A percentile compares a stretch with the other conserved stretches of the same genome.
phyloP scores from a whole-genome alignment of 495 filamentous ascomycete species.

The Neurospora sp. region DNA sequence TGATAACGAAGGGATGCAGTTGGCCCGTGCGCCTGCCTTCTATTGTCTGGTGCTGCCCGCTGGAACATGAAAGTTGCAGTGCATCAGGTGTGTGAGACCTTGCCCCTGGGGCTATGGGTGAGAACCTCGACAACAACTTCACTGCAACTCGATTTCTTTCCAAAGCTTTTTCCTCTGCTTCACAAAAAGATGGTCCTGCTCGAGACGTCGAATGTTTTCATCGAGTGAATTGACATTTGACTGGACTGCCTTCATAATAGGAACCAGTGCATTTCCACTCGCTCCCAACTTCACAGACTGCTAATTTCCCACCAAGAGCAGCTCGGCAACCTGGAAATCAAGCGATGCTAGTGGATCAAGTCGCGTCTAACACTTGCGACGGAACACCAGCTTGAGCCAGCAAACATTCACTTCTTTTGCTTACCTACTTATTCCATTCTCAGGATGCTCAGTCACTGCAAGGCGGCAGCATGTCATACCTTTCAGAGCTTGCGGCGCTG shows the following conservation, averaged over 20 bases:
- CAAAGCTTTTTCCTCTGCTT: neutral
- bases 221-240: neutral
- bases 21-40: neutral
- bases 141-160: neutral
- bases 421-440: neutral
- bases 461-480: slow-evolving; percentile 33
- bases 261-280: neutral
- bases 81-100: neutral
- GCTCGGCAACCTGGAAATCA: neutral
- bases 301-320: neutral
- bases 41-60: neutral
- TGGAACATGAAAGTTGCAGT: neutral
- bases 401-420: neutral
- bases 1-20: neutral
- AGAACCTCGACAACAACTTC: neutral
- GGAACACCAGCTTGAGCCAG: neutral
- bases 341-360: neutral
- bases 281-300: neutral
- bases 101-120: neutral
- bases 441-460: slow-evolving; percentile 7
- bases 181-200: neutral
- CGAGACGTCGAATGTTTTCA: neutral
- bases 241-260: neutral
- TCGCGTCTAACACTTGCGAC: neutral
- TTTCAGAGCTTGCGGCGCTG: slow-evolving; percentile 35